Evolutionary conservation across 805 yeast genomes (phyloP), one percentile per base, ranked within the genome.

Genomic region (Suhomyces kilbournensis): DNA sequence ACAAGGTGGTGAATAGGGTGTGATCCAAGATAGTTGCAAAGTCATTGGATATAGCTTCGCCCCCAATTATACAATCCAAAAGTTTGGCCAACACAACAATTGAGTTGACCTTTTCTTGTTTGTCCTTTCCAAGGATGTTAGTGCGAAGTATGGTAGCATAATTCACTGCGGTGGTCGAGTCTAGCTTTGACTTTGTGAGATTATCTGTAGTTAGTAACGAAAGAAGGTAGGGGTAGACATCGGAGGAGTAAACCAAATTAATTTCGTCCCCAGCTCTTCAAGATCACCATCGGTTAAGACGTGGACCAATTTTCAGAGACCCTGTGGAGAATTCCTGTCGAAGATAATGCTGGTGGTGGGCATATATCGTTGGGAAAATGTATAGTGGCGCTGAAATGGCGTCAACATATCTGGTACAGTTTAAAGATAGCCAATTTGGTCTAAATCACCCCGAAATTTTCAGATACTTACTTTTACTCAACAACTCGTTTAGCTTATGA

Each of bases 71-170:
- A 49, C 72, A 71, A 43, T 81, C 84, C 44, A 82, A 64, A 25
- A 80, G 68, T 56, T 76, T 80, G 30, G 85, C 80, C 28, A 84
- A 65, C 3, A 82, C 82, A 1, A 79, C 78, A 8, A 83, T 77
- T 2, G 81, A 73, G 62, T 79, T 81, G 46, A 78, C 75, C 55
- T 76, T 74, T 52, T 81, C 85, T 47, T 77, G 75, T 50, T 77
- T 77, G 53, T 76, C 80, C 47, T 69, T 68, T 12, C 80, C 79
- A 52, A 76, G 59, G 30, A 81, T 76, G 44, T 77, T 75, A 10
- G 64, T 46, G 53, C 71, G 73, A 42, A 82, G 67, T 22, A 70
- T 69, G 25, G 60, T 50, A 39, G 75, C 71, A 57, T 72, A 75
- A 44, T 52, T 55, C 42, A 72, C 54, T 12, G 76, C 75, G 0